phyloP scores from a whole-genome alignment of 768 basidiomycete species.

The Albatrellus ellisii region DNA sequence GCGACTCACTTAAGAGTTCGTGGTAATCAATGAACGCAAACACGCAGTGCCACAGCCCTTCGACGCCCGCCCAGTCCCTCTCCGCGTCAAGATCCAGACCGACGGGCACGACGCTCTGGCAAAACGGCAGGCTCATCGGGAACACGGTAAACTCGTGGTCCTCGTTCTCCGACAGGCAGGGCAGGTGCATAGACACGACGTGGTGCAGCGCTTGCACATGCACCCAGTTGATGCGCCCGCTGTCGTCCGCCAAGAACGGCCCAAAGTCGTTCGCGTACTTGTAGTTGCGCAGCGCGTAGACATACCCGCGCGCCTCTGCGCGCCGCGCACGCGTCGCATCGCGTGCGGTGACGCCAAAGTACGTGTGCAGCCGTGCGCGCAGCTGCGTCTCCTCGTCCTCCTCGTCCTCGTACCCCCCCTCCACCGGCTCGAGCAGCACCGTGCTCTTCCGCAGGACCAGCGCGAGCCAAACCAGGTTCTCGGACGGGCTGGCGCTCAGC shows the following conservation, averaged over 20 bases:
- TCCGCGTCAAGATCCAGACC: conserved; percentile 24
- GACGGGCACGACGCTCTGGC: conserved; percentile 34
- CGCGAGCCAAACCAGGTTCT: conserved; percentile 39
- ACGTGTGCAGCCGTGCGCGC: conserved; percentile 38
- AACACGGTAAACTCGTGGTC: conserved; percentile 19
- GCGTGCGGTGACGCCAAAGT: conserved; percentile 37
- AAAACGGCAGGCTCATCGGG: conserved; percentile 39
- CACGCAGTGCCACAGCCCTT: conserved; percentile 46
- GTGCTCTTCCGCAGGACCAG: conserved; percentile 27
- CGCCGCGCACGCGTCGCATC: conserved; percentile 26
- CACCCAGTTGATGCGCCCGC: conserved; percentile 37
- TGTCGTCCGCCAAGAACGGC: conserved; percentile 28
- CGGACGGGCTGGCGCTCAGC: conserved; percentile 22
- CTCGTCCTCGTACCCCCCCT: conserved; percentile 31
- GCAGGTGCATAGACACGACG: conserved; percentile 38
- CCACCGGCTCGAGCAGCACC: conserved; percentile 26
- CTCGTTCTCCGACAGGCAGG: conserved; percentile 25
- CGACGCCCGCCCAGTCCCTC: conserved; percentile 46
- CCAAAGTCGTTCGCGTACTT: conserved; percentile 36
- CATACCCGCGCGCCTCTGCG: conserved; percentile 34
- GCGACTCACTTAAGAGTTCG: conserved; percentile 42
- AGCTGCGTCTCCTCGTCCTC: conserved; percentile 29
- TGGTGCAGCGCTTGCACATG: conserved; percentile 45
- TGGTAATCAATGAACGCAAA: conserved; percentile 62
- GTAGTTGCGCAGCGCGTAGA: conserved; percentile 55